Base-by-base conservation (phyloP, 140 eudicot genomes). In the Senecio squalidus region DNA sequence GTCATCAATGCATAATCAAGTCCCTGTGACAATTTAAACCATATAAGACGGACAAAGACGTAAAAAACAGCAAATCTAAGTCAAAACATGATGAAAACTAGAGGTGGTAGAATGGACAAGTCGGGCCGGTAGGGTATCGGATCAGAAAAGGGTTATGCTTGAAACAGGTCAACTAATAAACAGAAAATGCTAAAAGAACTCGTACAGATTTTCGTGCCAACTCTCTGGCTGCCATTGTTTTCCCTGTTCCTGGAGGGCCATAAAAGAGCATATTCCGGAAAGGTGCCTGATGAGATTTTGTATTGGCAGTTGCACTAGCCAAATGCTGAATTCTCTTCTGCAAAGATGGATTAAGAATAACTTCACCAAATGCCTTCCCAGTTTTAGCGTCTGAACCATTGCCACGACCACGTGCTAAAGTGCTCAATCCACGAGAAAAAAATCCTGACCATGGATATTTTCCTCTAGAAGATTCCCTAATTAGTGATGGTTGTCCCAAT, bases 161-260 rank as follows among this genome's bases (percentile, higher is more conserved):
- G 2, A 22, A 48, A 33, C 9, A 6, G 33, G 20, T n/a, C n/a
- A n/a, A n/a, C n/a, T n/a, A n/a, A n/a, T n/a, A n/a, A n/a, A n/a
- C 5, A 36, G 25, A 47, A 68, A 52, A 67, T 60, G 64, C 23
- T 16, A 4, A 5, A 13, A 28, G 9, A 67, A 43, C 40, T 28
- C 79, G 23, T 84, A 92, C 99, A 53, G 98, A 92, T 77, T 82
- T 88, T 44, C 79, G 88, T 41, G 99, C 99, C 18, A 92, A 78
- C 80, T 92, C 99, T 71, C 96, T 81, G 20, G 99, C 96, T 68
- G 93, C 96, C 96, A 92, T 88, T 7, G 99, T 88, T 64, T 92
- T 92, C 62, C 99, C 99, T 17, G 99, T 92, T 80, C 99, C 99
- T 2, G 99, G 99, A 28, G 96, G 99, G 33, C 99, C 99, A 67